phyloP scores from a whole-genome alignment of 2,329 filamentous ascomycete genomes.

The Trichoderma pleuroti region DNA sequence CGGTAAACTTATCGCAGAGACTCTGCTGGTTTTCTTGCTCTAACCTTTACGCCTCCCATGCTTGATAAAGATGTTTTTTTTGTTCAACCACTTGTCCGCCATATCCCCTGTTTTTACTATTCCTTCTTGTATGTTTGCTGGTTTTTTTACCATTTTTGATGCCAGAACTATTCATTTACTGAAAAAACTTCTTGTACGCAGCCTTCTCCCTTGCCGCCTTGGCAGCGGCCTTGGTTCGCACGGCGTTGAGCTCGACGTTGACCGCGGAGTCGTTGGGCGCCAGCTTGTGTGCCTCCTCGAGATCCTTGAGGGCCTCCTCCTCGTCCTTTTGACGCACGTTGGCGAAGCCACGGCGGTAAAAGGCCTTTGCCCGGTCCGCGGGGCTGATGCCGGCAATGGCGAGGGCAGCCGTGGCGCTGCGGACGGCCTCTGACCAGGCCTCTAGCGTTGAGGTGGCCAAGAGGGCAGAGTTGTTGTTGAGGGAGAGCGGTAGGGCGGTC shows the following conservation, averaged over 20 bases:
- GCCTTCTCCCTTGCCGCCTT: conserved; percentile 85
- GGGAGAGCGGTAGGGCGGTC: conserved; percentile 68
- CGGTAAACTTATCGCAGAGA: background rate
- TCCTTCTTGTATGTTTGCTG: background rate
- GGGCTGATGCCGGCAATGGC: conserved; percentile 63
- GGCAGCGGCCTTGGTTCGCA: conserved; percentile 72
- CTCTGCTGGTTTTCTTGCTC: background rate
- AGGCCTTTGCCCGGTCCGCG: conserved; percentile 81
- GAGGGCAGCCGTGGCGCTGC: conserved; percentile 70
- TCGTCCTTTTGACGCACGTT: conserved; percentile 75
- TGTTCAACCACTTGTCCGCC: background rate
- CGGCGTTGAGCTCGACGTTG: conserved; percentile 67
- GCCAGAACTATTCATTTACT: conserved; percentile 21
- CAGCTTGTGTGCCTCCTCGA: conserved; percentile 71
- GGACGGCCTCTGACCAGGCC: conserved; percentile 65
- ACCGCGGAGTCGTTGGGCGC: conserved; percentile 73
- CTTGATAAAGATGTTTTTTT: background rate
- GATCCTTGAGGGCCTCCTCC: conserved; percentile 70
- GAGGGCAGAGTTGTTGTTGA: conserved; percentile 86
- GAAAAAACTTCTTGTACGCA: conserved; percentile 88
- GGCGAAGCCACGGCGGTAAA: conserved; percentile 80
- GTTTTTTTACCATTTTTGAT: background rate
- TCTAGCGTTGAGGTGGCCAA: conserved; percentile 79
- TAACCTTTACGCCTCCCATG: conserved; percentile 15
- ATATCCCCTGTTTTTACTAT: background rate